Evolutionary conservation across 345 rosid species (phyloP), one percentile per base, ranked within the genome.

Genomic region (Populus deltoides): DNA sequence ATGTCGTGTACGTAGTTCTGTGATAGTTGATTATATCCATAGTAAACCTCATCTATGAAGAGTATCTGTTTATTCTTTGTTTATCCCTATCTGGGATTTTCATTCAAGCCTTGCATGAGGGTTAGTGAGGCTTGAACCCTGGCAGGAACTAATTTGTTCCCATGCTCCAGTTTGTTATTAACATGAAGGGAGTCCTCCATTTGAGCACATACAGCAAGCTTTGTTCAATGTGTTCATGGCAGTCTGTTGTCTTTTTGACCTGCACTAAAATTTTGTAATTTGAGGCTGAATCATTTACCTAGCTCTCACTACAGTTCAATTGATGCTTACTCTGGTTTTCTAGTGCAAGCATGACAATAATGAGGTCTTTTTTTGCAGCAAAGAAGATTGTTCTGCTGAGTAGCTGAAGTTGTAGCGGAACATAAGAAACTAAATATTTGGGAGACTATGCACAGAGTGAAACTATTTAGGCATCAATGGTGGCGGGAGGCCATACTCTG

Each of bases 371-470:
- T 71, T 43, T 74, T 84, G 85, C 91, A 88, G 93, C 86, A 73
- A 78, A 85, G 92, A 71, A 87, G 90, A 78, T 78, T 87, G 33
- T 85, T 90, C 73, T 90, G 95, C 83, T 88, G 79, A 85, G 71
- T 16, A 39, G 49, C 35, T 57, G 72, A 73, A n/a, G 72, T 41
- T 24, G 67, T 71, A 11, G 12, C n/a, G 78, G 35, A 73, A 43
- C 70, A 69, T 74, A 55, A 66, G 45, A 45, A 27, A 6, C 70
- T 77, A 72, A 61, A 68, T 55, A 13, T 16, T 17, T 63, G 76
- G 63, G 51, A 66, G 35, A 11, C 15, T 20, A 16, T 63, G 82
- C 75, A 71, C 63, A 43, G 63, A 71, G 38, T 33, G 31, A 53
- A 12, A 31, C 33, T 13, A 35, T n/a, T 16, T 63, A 35, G 45